phyloP scores from a whole-genome alignment of 805 yeast species.

The Myxozyma sirexii region DNA sequence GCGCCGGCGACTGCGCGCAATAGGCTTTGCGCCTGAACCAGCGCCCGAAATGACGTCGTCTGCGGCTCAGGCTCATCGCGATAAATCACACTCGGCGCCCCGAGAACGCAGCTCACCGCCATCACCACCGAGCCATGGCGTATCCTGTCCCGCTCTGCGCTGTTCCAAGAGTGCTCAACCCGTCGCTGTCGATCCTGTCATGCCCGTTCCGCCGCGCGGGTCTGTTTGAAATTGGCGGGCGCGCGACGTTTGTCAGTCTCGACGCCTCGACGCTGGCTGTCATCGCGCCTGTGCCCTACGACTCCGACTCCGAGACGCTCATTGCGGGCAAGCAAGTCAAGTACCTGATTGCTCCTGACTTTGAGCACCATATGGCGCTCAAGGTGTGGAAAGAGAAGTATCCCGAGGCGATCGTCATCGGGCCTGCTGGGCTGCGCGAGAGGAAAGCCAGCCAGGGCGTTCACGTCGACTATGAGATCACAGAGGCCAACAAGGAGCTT shows the following conservation, averaged over 20 bases:
- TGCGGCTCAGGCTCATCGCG: too few species aligned
- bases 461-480: conserved; percentile 25
- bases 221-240: conserved; percentile 33
- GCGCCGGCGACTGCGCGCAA: too few species aligned
- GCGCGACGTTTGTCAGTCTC: conserved; percentile 28
- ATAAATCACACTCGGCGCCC: background rate
- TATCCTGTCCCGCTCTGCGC: conserved; percentile 34
- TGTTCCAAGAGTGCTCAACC: conserved; percentile 28
- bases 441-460: conserved; percentile 27
- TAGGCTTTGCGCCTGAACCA: too few species aligned
- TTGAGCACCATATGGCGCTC: conserved; percentile 68
- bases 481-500: conserved; percentile 11
- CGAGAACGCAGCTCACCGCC: too few species aligned
- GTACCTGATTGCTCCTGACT: conserved; percentile 61
- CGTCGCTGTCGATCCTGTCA: conserved; percentile 26
- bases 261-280: conserved; percentile 11
- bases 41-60: too few species aligned
- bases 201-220: conserved; percentile 33
- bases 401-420: conserved; percentile 58
- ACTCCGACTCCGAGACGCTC: conserved; percentile 22
- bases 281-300: conserved; percentile 34
- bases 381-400: conserved; percentile 52
- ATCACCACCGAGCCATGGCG: too few species aligned
- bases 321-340: conserved; percentile 29
- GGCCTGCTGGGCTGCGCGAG: conserved; percentile 47